Conservation (phyloP, 768 basidiomycete genomes). For the Leccinum obscurum region DNA sequence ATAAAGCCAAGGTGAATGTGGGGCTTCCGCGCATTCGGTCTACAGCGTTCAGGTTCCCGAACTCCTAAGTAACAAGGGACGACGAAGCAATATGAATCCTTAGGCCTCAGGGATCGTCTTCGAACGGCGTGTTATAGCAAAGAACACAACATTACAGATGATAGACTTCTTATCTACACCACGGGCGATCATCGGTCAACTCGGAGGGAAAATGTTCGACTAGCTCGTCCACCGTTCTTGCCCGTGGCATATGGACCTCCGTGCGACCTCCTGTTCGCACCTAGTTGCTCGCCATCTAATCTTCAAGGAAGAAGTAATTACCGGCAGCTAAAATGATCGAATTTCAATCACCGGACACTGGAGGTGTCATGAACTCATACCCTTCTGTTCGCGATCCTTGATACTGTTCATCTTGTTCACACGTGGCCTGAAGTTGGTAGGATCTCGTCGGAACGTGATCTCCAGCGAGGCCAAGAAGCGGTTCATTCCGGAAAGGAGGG, state of each 20-base stretch:
- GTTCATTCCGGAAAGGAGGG: slow-evolving; percentile 96
- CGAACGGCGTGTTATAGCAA: too few species aligned
- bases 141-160: slow-evolving; percentile 1
- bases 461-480: slow-evolving; percentile 93
- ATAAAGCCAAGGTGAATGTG: too few species aligned
- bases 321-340: slow-evolving; percentile 54
- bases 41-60: background rate
- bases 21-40: background rate
- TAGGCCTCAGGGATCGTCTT: too few species aligned
- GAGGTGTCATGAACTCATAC: slow-evolving; percentile 40
- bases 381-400: slow-evolving; percentile 87
- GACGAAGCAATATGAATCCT: too few species aligned
- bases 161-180: slow-evolving; percentile 11
- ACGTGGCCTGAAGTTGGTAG: slow-evolving; percentile 88
- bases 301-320: slow-evolving; percentile 93
- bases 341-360: slow-evolving; percentile 8
- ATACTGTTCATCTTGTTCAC: slow-evolving; percentile 85
- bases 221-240: slow-evolving; percentile 15
- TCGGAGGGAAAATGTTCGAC: slow-evolving; percentile 2
- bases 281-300: slow-evolving; percentile 39
- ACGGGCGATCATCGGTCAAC: slow-evolving; percentile 11
- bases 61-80: background rate
- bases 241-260: background rate
- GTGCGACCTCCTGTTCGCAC: background rate
- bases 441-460: slow-evolving; percentile 98